Evolutionary conservation across 2,329 filamentous ascomycete genomes (phyloP).

Genomic region (Davidsoniella eucalypti): DNA sequence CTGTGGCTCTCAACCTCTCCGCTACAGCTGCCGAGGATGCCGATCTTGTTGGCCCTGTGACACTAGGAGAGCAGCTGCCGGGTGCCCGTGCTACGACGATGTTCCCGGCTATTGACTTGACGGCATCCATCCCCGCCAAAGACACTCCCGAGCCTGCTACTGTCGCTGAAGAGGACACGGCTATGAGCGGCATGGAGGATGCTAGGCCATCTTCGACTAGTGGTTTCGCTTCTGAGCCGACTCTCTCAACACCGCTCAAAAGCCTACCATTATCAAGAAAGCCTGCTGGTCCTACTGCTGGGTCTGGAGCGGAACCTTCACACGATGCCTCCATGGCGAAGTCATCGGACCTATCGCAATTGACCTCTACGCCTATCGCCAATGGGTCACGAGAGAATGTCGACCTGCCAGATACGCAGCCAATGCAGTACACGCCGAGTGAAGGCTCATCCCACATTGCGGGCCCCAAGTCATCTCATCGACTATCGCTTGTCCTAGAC

Average conservation of each 20-base stretch:
- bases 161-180: conserved; percentile 34
- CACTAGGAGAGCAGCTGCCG: conserved; percentile 48
- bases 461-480: conserved; percentile 14
- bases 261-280: conserved; percentile 48
- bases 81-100: conserved; percentile 34
- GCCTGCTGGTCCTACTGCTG: conserved; percentile 39
- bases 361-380: conserved; percentile 14
- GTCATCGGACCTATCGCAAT: conserved; percentile 51
- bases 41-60: conserved; percentile 39
- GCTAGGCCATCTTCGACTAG: conserved; percentile 22
- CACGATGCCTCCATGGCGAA: conserved; percentile 95
- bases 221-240: background rate
- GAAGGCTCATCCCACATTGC: conserved; percentile 29
- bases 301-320: conserved; percentile 41
- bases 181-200: conserved; percentile 42
- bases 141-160: conserved; percentile 35
- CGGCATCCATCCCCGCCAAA: conserved; percentile 42
- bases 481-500: background rate
- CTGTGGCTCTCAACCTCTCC: background rate
- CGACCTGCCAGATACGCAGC: conserved; percentile 15
- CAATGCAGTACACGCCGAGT: conserved; percentile 20
- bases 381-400: conserved; percentile 15
- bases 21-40: conserved; percentile 23
- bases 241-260: conserved; percentile 17
- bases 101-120: conserved; percentile 32